A percentile compares a stretch with the other conserved stretches of the same genome.
Evolutionary conservation across 768 basidiomycete genomes (phyloP).

Genomic region (Tricholoma flavovirens): DNA sequence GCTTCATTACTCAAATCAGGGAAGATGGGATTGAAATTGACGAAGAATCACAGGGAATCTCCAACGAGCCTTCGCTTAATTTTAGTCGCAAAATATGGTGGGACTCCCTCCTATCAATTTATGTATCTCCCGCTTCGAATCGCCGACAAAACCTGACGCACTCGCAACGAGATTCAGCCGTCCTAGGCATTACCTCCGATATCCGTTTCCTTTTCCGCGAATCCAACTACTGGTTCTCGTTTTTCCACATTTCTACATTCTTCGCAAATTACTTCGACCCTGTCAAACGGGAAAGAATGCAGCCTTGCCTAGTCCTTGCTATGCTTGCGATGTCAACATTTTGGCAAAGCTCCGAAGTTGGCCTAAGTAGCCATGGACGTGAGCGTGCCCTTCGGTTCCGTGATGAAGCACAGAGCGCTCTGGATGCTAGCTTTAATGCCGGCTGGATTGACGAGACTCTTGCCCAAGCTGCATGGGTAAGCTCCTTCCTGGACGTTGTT

Average conservation of each 20-base stretch:
- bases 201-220: constrained; percentile 58
- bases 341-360: constrained; percentile 64
- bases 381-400: constrained; percentile 53
- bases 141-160: constrained; percentile 29
- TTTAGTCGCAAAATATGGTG: constrained; percentile 76
- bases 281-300: constrained; percentile 46
- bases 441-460: constrained; percentile 71
- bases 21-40: constrained; percentile 14
- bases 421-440: constrained; percentile 67
- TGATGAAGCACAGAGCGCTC: constrained; percentile 61
- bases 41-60: constrained; percentile 27
- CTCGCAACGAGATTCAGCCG: constrained; percentile 41
- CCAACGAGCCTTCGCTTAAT: constrained; percentile 53
- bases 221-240: constrained; percentile 70
- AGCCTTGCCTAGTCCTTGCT: constrained; percentile 61
- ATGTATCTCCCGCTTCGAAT: constrained; percentile 33
- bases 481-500: constrained; percentile 13
- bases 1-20: constrained; percentile 17
- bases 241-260: constrained; percentile 67
- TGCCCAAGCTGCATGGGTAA: constrained; percentile 73
- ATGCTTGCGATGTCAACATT: constrained; percentile 62
- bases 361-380: constrained; percentile 44
- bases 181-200: constrained; percentile 45
- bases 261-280: constrained; percentile 55
- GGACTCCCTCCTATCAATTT: constrained; percentile 61